Conservation (phyloP, 371 early-diverging fungal species). For the Parasitella parasitica region DNA sequence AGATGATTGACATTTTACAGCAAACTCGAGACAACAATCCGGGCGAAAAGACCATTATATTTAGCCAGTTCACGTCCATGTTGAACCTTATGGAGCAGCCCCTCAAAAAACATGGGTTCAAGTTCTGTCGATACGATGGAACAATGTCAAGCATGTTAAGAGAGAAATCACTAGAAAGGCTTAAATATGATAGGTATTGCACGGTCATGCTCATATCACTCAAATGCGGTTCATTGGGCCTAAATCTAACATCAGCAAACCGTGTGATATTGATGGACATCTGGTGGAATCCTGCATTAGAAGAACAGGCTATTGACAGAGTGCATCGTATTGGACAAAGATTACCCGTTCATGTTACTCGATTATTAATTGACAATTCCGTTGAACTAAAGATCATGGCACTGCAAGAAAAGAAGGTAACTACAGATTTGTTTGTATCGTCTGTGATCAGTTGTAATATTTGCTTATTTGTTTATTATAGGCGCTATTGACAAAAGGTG, state of each 20-base stretch:
- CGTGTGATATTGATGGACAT: conserved; percentile 76
- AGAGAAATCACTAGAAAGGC: conserved; percentile 45
- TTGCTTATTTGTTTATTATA: conserved; percentile 1
- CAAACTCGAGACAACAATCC: conserved; percentile 31
- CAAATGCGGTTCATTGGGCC: conserved; percentile 69
- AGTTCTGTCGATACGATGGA: conserved; percentile 54
- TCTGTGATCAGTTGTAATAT: not conserved
- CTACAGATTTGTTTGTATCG: not conserved
- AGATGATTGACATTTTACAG: conserved; percentile 44
- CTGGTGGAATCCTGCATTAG: conserved; percentile 90
- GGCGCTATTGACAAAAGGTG: conserved; percentile 44
- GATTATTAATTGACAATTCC: conserved; percentile 57
- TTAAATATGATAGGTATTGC: conserved; percentile 55
- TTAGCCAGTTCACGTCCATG: conserved; percentile 86
- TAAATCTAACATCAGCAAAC: conserved; percentile 75
- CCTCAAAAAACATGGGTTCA: conserved; percentile 57
- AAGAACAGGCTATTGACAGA: conserved; percentile 89
- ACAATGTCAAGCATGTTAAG: conserved; percentile 42
- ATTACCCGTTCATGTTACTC: conserved; percentile 56
- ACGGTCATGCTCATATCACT: conserved; percentile 68
- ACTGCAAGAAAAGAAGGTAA: conserved; percentile 52
- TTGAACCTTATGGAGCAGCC: conserved; percentile 74
- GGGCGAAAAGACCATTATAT: conserved; percentile 76
- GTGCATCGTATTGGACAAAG: conserved; percentile 85
- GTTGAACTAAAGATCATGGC: conserved; percentile 66